Conservation (phyloP, 2,329 filamentous ascomycete species). For the Fusarium chuoi region DNA sequence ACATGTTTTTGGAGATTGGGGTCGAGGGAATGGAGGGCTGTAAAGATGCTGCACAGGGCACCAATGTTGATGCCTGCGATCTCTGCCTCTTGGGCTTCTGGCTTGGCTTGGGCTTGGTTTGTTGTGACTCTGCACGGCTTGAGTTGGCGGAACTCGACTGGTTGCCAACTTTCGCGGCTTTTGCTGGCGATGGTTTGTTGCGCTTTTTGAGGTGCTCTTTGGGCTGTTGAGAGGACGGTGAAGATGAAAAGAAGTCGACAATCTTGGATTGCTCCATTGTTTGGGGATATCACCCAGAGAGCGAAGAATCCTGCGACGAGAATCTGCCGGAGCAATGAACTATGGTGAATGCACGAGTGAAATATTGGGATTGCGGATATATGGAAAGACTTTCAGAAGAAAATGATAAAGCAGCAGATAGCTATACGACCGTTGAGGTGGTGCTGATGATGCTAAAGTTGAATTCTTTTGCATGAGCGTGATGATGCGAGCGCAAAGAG, state of each 20-base stretch:
- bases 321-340: not conserved
- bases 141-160: not conserved
- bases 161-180: not conserved
- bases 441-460: not conserved
- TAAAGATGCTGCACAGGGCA: not conserved
- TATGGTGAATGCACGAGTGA: not conserved
- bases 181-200: not conserved
- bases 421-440: not conserved
- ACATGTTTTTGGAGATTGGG: not conserved
- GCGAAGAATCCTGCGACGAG: not conserved
- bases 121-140: not conserved
- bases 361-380: not conserved
- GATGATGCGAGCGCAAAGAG: not conserved
- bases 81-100: not conserved
- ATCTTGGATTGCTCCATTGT: conserved; percentile 30
- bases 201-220: not conserved
- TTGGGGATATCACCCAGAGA: not conserved
- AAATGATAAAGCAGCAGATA: not conserved
- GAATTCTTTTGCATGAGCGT: not conserved
- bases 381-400: not conserved
- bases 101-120: not conserved
- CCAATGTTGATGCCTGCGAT: not conserved
- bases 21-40: not conserved
- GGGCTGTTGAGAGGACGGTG: not conserved
- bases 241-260: conserved; percentile 21